These are phyloP conservation scores for Musa beccarii DNA, from an alignment of 176 grass and related monocot species.

Conservation along the genomic window DNA sequence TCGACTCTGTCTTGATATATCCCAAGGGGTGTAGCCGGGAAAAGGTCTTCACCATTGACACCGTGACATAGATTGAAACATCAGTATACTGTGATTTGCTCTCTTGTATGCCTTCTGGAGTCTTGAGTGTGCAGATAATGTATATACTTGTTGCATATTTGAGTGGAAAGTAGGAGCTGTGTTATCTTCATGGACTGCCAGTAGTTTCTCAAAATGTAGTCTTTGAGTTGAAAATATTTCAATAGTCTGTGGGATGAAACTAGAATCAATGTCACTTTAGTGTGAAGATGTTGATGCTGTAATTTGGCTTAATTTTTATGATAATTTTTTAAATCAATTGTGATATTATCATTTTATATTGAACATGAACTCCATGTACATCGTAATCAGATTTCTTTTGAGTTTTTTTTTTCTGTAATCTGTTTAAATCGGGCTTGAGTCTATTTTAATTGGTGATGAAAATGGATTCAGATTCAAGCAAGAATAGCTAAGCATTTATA, in stretches of 20 bases:
- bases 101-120: background rate
- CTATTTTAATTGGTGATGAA: no score
- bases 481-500: no score
- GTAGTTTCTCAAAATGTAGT: background rate
- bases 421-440: no score
- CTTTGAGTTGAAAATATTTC: background rate
- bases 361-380: no score
- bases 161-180: background rate
- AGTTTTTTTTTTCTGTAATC: no score
- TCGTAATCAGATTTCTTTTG: no score
- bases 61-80: background rate
- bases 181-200: background rate
- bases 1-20: constrained; percentile 2
- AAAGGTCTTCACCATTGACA: constrained; percentile 1
- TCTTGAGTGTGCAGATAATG: background rate
- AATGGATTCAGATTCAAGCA: no score
- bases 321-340: background rate
- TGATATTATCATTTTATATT: background rate
- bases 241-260: no score
- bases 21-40: background rate
- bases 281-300: background rate
- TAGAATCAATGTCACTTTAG: background rate
- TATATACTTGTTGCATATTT: background rate
- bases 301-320: background rate
- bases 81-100: background rate